phyloP scores from a whole-genome alignment of 208 protist species.

The Phytomonas francai region DNA sequence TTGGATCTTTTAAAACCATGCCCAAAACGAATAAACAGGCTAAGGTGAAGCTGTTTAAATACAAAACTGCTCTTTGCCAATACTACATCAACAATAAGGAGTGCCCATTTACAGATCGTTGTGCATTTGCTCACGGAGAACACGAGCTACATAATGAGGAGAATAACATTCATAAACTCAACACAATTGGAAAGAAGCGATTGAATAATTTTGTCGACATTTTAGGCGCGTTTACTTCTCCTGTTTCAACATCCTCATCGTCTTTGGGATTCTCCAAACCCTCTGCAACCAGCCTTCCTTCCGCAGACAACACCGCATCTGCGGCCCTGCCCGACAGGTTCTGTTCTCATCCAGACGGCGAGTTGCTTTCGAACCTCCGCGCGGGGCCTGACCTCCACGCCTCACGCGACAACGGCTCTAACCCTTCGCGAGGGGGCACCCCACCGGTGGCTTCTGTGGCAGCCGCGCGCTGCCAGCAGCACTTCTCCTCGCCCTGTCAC shows the following conservation, averaged over 20 bases:
- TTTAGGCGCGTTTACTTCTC: neutral
- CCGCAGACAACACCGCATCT: neutral
- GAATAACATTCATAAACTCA: conserved; percentile 54
- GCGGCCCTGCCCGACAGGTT: conserved; percentile 11
- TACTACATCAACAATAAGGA: conserved; percentile 45
- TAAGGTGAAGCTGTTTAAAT: conserved; percentile 85
- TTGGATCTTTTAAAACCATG: conserved; percentile 10
- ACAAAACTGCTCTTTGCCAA: conserved; percentile 72
- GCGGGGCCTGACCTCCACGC: conserved; percentile 10
- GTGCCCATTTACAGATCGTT: conserved; percentile 64
- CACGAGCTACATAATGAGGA: conserved; percentile 66
- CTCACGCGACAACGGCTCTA: conserved; percentile 17
- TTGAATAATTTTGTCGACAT: conserved; percentile 20
- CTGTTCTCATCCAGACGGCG: conserved; percentile 45
- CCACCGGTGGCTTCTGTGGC: neutral
- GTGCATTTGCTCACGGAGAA: conserved; percentile 79
- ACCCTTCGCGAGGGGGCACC: neutral
- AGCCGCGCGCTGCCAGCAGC: conserved; percentile 22
- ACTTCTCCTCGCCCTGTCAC: conserved; percentile 53
- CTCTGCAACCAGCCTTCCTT: neutral
- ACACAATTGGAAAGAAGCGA: conserved; percentile 54
- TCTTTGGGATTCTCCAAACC: conserved; percentile 13
- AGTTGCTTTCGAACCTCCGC: conserved; percentile 37
- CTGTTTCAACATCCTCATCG: conserved; percentile 12
- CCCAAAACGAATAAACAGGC: conserved; percentile 33